Evolutionary conservation across 75 land plant species (phyloP), one percentile per base, ranked within the genome.

Genomic region (Gnetum montanum): DNA sequence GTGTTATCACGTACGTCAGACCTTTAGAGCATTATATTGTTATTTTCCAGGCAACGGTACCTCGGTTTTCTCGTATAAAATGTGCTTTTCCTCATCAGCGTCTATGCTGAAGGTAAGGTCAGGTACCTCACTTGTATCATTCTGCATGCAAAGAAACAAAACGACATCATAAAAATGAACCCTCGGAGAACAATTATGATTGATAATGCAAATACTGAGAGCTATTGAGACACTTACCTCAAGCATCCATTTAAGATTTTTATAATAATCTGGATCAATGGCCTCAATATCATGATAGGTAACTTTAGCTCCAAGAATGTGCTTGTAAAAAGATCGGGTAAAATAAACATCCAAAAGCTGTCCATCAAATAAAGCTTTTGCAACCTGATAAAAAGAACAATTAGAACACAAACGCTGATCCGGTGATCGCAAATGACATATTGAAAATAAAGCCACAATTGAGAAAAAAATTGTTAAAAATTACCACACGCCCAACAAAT

Each of bases 201-300:
- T 10, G 50, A 54, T 6, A n/a, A 3, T 2, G 33, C 12, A 26
- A 12, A 41, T 43, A 36, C 31, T 30, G 29, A 50, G 13, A 8
- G 22, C 33, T 28, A 27, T 34, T 7, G 13, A 20, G 22, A 12
- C 24, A 69, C 63, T 25, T 46, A 83, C 86, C 86, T 83, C 82
- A 16, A 84, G 75, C 70, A 81, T 68, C 88, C 88, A 84, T 64
- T 84, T 84, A 59, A 84, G 62, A 54, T 77, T 82, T 70, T 83
- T 83, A 48, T 60, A 83, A 37, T 81, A 82, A 61, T 71, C 89
- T 37, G 86, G 89, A 65, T 81, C 89, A 34, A 85, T 64, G 24
- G 89, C 86, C 51, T 85, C 89, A 28, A 85, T 85, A 50, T 85
- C 89, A 57, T 85, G 89, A 57, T 82, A 85, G n/a, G 86, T 78